Base-by-base conservation (phyloP, 2,329 filamentous ascomycete genomes). In the Ophiognomonia clavigignenti-juglandacearum region DNA sequence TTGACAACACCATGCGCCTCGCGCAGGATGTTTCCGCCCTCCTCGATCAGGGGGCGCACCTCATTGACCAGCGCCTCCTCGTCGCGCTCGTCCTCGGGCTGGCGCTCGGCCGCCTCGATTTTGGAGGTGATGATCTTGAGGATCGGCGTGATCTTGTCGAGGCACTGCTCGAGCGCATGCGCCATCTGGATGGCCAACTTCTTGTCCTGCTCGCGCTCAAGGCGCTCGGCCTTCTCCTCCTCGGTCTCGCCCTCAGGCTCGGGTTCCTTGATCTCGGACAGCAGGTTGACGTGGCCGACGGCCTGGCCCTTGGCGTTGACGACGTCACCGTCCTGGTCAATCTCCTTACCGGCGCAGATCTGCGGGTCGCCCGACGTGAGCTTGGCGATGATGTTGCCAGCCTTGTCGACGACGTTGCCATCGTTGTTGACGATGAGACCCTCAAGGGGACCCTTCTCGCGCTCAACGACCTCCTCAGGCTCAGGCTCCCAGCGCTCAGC, bases 1-100 rank as follows among this genome's bases (percentile, higher is more conserved):
- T 90, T 88, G 58, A 96, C 88, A 7, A 85, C 76, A 43, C 90
- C 89, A 61, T 96, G 93, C 66, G 86, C 85, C 66, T 96, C 91
- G 57, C 85, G 83, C 13, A 96, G 76, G 61, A 95, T 89, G 55
- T 82, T 83, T 45, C 82, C 80, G 39, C 84, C 90, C 65, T 96
- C 86, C 64, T 96, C 90, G 60, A 96, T 88, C 13, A 96, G 76
- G 1, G 91, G 91, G 66, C 85, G 88, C 58, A 96, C 88, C 48
- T 90, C 78, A 63, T 87, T 82, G 60, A 96, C 90, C 5, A 96
- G 80, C 56, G 87, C 79, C 60, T 96, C 88, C 64, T 96, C 91
- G 60, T 96, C 89, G 20, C 92, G 83, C 57, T 96, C 89, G 4
- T 95, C 88, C 66, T 88, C 86, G 36, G 86, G 85, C 23, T 85